Percentiles rank a stretch among this genome's conserved stretches.
phyloP scores from a whole-genome alignment of 495 filamentous ascomycete genomes.

The Hypoxylon fuscum region DNA sequence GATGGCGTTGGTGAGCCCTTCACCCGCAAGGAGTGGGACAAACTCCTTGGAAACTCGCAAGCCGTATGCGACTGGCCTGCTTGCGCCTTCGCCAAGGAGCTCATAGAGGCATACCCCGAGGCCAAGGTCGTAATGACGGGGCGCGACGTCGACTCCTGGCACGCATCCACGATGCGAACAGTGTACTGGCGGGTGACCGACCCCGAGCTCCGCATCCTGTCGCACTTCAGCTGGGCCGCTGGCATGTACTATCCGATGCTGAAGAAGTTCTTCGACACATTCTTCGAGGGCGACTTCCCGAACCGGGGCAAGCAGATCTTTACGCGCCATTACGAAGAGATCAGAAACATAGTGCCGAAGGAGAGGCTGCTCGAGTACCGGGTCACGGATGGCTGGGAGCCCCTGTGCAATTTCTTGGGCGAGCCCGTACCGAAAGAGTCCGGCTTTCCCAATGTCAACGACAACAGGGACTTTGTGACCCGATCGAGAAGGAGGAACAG shows the following conservation, averaged over 20 bases:
- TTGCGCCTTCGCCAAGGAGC: conserved; percentile 70
- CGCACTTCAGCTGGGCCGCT: conserved; percentile 64
- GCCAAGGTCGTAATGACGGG: conserved; percentile 73
- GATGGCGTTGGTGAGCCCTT: conserved; percentile 65
- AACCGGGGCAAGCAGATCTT: conserved; percentile 36
- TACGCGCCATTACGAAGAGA: conserved; percentile 39
- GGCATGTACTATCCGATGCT: conserved; percentile 69
- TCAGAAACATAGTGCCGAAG: conserved; percentile 43
- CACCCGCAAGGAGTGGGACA: conserved; percentile 71
- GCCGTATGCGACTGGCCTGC: conserved; percentile 74
- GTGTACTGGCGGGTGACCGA: conserved; percentile 65
- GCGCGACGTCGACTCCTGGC: conserved; percentile 63
- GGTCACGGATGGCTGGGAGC: conserved; percentile 72
- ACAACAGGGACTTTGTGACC: conserved; percentile 64
- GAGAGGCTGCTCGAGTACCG: conserved; percentile 67
- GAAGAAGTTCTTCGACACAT: conserved; percentile 65
- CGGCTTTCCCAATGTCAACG: conserved; percentile 57
- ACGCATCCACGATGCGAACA: conserved; percentile 52
- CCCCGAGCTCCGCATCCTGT: conserved; percentile 62
- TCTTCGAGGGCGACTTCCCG: conserved; percentile 42
- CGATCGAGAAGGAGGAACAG: conserved; percentile 67
- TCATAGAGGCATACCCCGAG: conserved; percentile 75
- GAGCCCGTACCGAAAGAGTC: conserved; percentile 62
- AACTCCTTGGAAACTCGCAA: conserved; percentile 68
- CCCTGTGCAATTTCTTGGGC: conserved; percentile 72